These are phyloP conservation scores for Ilex paraguariensis DNA, from an alignment of 305 asterid species.

Conservation along the genomic window DNA sequence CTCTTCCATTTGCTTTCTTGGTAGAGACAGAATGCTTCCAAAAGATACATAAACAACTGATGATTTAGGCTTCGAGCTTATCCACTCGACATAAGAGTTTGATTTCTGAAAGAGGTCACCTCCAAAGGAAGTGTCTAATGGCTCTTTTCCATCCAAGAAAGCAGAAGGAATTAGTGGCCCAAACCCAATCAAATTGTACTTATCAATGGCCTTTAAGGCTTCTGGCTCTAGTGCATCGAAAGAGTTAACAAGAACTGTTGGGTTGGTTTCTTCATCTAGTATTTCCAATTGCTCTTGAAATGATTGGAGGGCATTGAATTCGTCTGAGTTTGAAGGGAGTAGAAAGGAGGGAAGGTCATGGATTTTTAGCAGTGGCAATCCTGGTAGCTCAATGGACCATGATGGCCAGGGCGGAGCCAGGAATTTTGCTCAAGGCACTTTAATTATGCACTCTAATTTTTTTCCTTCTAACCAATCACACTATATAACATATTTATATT, in stretches of 20 bases:
- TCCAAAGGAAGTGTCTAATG: too few relatives aligned
- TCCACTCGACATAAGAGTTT: conserved; percentile 32
- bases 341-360: conserved; percentile 11
- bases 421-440: too few relatives aligned
- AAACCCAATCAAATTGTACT: conserved; percentile 10
- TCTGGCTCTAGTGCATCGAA: not conserved
- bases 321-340: not conserved
- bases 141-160: conserved; percentile 3
- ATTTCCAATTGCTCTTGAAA: conserved; percentile 5
- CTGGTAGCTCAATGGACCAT: not conserved
- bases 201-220: conserved; percentile 3
- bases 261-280: not conserved
- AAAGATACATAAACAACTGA: conserved; percentile 25
- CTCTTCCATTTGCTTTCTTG: conserved; percentile 33
- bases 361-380: not conserved
- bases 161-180: conserved; percentile 24
- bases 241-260: too few relatives aligned
- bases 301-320: not conserved
- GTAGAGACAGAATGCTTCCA: conserved; percentile 17
- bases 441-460: too few relatives aligned
- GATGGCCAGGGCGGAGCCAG: too few relatives aligned
- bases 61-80: conserved; percentile 26
- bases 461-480: too few relatives aligned
- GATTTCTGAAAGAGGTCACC: conserved; percentile 12
- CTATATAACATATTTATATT: too few relatives aligned